These are phyloP conservation scores for Actinidia arguta DNA, from an alignment of 179 eudicot genomes.

Conservation along the genomic window DNA sequence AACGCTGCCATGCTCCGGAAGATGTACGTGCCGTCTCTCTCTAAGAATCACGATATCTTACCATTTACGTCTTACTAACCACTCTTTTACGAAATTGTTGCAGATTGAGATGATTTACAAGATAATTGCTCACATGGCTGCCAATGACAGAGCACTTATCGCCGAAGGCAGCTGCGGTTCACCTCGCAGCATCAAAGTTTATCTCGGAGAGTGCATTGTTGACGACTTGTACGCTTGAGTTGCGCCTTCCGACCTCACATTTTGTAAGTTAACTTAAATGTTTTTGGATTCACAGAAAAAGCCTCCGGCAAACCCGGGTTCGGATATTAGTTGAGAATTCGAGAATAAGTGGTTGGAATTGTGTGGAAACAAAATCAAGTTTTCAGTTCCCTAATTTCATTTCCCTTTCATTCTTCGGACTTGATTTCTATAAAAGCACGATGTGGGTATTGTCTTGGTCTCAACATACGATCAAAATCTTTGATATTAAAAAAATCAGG, in stretches of 20 bases:
- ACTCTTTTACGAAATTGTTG: neutral
- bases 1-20: conserved; percentile 89
- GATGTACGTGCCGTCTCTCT: conserved; percentile 24
- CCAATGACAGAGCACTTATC: conserved; percentile 91
- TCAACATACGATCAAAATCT: too few relatives aligned
- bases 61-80: neutral
- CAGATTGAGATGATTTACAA: conserved; percentile 99
- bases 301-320: neutral
- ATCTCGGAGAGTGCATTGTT: conserved; percentile 86
- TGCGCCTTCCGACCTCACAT: neutral
- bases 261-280: neutral
- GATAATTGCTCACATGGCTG: conserved; percentile 95
- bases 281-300: neutral
- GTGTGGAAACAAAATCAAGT: neutral
- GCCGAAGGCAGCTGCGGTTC: conserved; percentile 96
- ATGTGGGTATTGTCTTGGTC: too few relatives aligned
- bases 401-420: too few relatives aligned
- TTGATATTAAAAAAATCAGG: too few relatives aligned
- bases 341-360: neutral
- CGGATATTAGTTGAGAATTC: neutral
- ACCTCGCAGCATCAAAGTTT: conserved; percentile 91
- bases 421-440: too few relatives aligned
- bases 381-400: neutral
- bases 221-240: conserved; percentile 55
- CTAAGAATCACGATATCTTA: neutral